These are phyloP conservation scores for Bertia moriformis DNA, from an alignment of 2,329 filamentous ascomycete genomes.

Conservation along the genomic window DNA sequence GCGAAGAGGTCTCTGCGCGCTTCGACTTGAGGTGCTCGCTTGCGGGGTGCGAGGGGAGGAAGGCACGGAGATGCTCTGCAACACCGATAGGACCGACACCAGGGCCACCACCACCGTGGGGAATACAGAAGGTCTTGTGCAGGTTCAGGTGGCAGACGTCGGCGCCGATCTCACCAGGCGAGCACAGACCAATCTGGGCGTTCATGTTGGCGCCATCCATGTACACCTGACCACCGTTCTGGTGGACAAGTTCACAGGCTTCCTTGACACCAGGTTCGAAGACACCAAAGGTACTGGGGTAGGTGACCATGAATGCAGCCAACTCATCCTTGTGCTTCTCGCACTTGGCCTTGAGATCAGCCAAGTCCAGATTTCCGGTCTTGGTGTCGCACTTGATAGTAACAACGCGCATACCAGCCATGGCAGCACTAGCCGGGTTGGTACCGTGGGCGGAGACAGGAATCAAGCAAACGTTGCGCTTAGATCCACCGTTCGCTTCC, in stretches of 20 bases:
- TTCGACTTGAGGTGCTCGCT: conserved; percentile 22
- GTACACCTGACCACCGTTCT: conserved; percentile 83
- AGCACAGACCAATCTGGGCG: conserved; percentile 88
- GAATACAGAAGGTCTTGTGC: conserved; percentile 98
- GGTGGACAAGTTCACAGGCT: conserved; percentile 72
- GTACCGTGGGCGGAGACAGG: conserved; percentile 91
- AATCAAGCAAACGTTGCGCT: conserved; percentile 84
- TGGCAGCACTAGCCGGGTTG: conserved; percentile 86
- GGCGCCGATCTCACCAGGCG: conserved; percentile 84
- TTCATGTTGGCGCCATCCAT: conserved; percentile 99
- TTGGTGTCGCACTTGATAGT: conserved; percentile 77
- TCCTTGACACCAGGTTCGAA: conserved; percentile 83
- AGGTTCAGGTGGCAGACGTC: conserved; percentile 95
- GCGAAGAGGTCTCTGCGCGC: conserved; percentile 40
- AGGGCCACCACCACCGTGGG: conserved; percentile 84
- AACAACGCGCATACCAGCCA: conserved; percentile 90
- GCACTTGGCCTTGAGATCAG: conserved; percentile 75
- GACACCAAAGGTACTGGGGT: conserved; percentile 86
- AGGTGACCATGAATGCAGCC: conserved; percentile 91
- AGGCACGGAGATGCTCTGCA: conserved; percentile 62
- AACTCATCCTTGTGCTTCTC: conserved; percentile 75
- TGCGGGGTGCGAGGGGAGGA: conserved; percentile 56
- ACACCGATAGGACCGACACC: conserved; percentile 91
- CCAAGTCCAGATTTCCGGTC: conserved; percentile 80
- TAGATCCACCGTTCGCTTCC: conserved; percentile 49